These are phyloP conservation scores for Posidonia australis DNA, from an alignment of 106 monocot genomes.

Conservation along the genomic window DNA sequence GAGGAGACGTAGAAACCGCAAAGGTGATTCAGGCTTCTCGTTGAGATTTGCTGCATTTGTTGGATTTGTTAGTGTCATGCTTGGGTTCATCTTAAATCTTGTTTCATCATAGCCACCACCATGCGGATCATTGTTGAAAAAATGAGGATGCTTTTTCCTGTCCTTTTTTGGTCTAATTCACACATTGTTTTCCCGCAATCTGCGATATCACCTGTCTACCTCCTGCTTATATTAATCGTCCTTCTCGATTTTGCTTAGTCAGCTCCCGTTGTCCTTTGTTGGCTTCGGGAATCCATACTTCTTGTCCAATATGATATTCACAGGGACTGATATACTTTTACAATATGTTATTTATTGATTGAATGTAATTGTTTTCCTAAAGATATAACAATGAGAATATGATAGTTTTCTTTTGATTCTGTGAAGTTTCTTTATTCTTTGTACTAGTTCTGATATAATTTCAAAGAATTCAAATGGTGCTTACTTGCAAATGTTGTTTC, in stretches of 20 bases:
- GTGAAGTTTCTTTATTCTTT: too few species aligned
- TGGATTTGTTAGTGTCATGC: conserved; percentile 4
- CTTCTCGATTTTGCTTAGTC: background rate
- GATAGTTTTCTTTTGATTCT: too few species aligned
- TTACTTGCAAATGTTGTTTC: too few species aligned
- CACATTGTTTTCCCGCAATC: background rate
- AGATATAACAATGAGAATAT: too few species aligned
- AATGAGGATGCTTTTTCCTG: background rate
- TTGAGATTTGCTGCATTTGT: conserved; percentile 15
- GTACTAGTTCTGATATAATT: too few species aligned
- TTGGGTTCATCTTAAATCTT: conserved; percentile 20
- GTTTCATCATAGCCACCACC: background rate
- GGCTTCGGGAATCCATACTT: too few species aligned
- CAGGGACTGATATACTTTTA: too few species aligned
- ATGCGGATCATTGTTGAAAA: background rate
- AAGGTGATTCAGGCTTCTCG: conserved; percentile 13
- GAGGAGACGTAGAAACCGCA: conserved; percentile 6
- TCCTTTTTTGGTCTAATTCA: background rate
- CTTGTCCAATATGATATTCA: too few species aligned
- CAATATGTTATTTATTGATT: too few species aligned
- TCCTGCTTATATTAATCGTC: background rate
- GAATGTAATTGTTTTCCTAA: too few species aligned
- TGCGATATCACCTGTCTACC: background rate
- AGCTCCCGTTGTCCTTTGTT: too few species aligned
- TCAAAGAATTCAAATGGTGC: too few species aligned